Conservation (phyloP, 306 rosid genomes). For the Parietaria judaica region DNA sequence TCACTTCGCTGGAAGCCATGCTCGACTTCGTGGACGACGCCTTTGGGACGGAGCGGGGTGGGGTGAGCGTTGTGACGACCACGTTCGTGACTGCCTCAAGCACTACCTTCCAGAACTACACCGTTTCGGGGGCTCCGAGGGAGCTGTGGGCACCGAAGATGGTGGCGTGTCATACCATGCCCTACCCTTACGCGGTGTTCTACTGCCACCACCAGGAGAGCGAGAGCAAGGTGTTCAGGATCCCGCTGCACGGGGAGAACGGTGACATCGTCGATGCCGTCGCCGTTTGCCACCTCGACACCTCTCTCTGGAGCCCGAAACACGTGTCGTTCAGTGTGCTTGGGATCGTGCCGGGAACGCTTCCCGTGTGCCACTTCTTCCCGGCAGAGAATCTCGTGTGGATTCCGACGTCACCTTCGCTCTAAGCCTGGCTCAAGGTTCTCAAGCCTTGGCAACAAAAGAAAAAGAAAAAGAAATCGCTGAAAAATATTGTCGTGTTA, state of each 20-base stretch:
- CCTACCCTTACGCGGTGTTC: slow-evolving; percentile 65
- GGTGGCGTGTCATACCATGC: slow-evolving; percentile 81
- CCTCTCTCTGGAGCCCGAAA: slow-evolving; percentile 55
- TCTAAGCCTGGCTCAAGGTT: neutral
- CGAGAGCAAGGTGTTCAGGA: slow-evolving; percentile 37
- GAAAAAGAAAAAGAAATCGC: too few relatives aligned
- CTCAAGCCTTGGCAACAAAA: too few relatives aligned
- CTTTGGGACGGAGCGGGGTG: slow-evolving; percentile 22
- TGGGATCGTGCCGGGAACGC: slow-evolving; percentile 38
- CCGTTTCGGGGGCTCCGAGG: slow-evolving; percentile 32
- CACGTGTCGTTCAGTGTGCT: slow-evolving; percentile 65
- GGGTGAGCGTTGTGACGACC: slow-evolving; percentile 30
- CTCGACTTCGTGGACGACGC: slow-evolving; percentile 35
- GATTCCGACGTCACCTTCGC: slow-evolving; percentile 27
- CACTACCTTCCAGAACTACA: slow-evolving; percentile 59
- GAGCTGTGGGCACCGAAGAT: slow-evolving; percentile 43
- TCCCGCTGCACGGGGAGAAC: slow-evolving; percentile 46
- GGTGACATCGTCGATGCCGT: slow-evolving; percentile 54
- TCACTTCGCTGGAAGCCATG: slow-evolving; percentile 74
- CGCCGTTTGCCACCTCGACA: slow-evolving; percentile 72
- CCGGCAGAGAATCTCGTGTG: slow-evolving; percentile 61
- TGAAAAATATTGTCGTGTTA: too few relatives aligned
- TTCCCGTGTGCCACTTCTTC: slow-evolving; percentile 77
- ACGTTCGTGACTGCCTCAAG: slow-evolving; percentile 36
- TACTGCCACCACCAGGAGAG: slow-evolving; percentile 56